Percentiles rank a stretch among this genome's conserved stretches.
Conservation (phyloP, 1,284 basidiomycete species). For the Xerocomus minutiporus region DNA sequence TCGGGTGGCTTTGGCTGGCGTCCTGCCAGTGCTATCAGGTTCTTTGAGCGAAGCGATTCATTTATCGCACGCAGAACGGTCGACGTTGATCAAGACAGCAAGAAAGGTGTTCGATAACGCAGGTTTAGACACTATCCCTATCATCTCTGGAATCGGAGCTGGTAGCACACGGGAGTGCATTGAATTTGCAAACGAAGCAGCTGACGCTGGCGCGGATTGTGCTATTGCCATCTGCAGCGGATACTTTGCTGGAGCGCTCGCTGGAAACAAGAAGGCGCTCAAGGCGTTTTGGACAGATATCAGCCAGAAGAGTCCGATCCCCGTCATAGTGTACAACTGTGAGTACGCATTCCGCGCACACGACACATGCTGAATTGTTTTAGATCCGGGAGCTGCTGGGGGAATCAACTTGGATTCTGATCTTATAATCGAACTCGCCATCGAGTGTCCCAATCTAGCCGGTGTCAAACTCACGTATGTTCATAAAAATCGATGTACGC, state of each 20-base stretch:
- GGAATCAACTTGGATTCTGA: constrained; percentile 87
- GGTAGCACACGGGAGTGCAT: constrained; percentile 81
- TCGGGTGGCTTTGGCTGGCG: constrained; percentile 66
- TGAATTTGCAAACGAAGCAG: constrained; percentile 68
- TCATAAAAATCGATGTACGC: background rate
- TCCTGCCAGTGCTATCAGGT: constrained; percentile 74
- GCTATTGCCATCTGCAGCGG: constrained; percentile 82
- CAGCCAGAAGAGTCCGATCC: constrained; percentile 73
- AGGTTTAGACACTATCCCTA: constrained; percentile 57
- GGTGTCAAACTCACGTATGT: constrained; percentile 86
- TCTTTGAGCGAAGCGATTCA: constrained; percentile 85
- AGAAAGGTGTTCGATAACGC: constrained; percentile 68
- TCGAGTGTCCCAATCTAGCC: constrained; percentile 65
- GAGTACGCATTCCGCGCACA: constrained; percentile 26
- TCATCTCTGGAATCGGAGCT: constrained; percentile 80
- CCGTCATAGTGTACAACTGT: constrained; percentile 91
- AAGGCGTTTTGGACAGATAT: constrained; percentile 79
- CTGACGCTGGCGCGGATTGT: constrained; percentile 78
- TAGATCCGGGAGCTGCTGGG: constrained; percentile 78
- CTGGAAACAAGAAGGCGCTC: constrained; percentile 58
- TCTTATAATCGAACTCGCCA: constrained; percentile 74
- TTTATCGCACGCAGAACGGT: constrained; percentile 70
- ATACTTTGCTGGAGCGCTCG: constrained; percentile 78
- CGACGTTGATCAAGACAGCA: constrained; percentile 63
- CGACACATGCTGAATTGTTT: constrained; percentile 4